These are phyloP conservation scores for Hygrocybe punicea DNA, from an alignment of 768 basidiomycete genomes.

Conservation along the genomic window DNA sequence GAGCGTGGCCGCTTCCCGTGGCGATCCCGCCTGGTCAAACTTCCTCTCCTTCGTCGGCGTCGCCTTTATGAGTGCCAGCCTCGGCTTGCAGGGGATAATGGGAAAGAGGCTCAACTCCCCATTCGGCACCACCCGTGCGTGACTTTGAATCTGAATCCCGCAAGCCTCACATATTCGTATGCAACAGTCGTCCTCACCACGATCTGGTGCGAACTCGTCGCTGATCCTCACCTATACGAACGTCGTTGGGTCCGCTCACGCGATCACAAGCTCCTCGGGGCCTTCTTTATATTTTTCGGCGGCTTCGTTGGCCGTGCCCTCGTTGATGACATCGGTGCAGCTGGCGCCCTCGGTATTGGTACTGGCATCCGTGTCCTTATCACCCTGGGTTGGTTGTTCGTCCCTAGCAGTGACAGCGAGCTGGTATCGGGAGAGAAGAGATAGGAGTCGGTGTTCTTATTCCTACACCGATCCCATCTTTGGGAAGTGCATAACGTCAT, in stretches of 20 bases:
- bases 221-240: slow-evolving; percentile 72
- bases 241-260: slow-evolving; percentile 53
- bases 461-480: too few species aligned
- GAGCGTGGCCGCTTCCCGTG: slow-evolving; percentile 52
- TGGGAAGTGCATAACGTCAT: too few species aligned
- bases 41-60: slow-evolving; percentile 63
- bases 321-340: slow-evolving; percentile 55
- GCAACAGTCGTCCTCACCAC: slow-evolving; percentile 73
- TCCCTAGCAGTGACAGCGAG: slow-evolving; percentile 33
- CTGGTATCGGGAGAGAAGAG: background rate
- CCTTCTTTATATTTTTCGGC: slow-evolving; percentile 65
- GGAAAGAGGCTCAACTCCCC: slow-evolving; percentile 78
- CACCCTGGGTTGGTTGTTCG: slow-evolving; percentile 62
- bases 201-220: slow-evolving; percentile 85
- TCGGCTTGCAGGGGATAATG: slow-evolving; percentile 85
- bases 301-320: slow-evolving; percentile 65
- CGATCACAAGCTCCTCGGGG: slow-evolving; percentile 70
- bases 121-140: slow-evolving; percentile 72
- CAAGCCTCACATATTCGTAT: background rate
- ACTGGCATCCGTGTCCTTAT: slow-evolving; percentile 61
- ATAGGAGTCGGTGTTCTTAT: too few species aligned
- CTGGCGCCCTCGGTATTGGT: slow-evolving; percentile 61
- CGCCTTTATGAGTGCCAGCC: slow-evolving; percentile 74
- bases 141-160: background rate
- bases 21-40: slow-evolving; percentile 68